phyloP scores from a whole-genome alignment of 371 early-diverging fungal genomes.

The Chytridium lagenaria region DNA sequence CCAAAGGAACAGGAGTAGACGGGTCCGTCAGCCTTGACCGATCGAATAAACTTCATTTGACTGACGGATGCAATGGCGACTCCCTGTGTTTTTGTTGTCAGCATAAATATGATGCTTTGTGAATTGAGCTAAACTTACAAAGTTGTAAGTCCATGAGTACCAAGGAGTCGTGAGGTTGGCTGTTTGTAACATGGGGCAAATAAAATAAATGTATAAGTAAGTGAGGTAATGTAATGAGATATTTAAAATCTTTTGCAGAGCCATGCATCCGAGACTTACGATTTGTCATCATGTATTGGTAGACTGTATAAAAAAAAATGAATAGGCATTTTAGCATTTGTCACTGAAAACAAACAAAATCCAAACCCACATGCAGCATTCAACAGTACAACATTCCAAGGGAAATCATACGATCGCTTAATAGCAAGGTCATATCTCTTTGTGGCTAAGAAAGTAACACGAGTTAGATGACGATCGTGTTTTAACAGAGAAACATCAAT shows the following conservation, averaged over 20 bases:
- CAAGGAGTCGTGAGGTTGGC: neutral
- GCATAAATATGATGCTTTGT: neutral
- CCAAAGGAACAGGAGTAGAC: slow-evolving; percentile 9
- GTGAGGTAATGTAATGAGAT: neutral
- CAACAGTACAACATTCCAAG: slow-evolving; percentile 8
- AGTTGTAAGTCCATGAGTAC: slow-evolving; percentile 21
- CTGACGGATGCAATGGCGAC: slow-evolving; percentile 12
- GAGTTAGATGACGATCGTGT: no score
- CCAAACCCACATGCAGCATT: slow-evolving; percentile 4
- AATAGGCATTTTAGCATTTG: neutral
- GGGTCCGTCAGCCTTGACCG: neutral
- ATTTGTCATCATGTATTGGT: slow-evolving; percentile 10
- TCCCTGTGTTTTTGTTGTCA: neutral
- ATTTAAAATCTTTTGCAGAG: no score
- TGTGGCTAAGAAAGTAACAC: neutral
- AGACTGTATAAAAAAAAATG: neutral
- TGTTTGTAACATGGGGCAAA: neutral
- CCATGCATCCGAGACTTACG: no score
- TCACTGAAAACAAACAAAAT: neutral
- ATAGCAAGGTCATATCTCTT: neutral
- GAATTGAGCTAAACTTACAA: neutral
- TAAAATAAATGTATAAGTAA: neutral
- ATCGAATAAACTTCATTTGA: neutral
- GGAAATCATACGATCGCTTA: neutral
- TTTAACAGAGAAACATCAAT: neutral